These are phyloP conservation scores for Alternaria burnsii DNA, from an alignment of 2,329 filamentous ascomycete genomes.

Conservation along the genomic window DNA sequence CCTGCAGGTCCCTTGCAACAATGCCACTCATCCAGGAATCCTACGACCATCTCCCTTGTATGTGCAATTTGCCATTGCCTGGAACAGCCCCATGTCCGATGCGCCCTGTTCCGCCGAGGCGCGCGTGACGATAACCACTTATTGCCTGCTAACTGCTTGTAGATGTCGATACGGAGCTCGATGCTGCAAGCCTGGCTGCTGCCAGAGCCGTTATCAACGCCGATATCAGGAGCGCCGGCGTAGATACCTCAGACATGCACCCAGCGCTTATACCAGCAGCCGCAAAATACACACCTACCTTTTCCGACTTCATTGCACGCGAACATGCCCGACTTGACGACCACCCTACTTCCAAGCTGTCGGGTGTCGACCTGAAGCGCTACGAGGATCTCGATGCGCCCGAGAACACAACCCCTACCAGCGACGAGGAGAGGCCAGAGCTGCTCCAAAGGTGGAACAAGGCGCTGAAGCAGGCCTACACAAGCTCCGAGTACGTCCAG, in stretches of 20 bases:
- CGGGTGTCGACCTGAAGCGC: slow-evolving; percentile 76
- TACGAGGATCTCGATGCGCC: slow-evolving; percentile 80
- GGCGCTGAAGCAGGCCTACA: slow-evolving; percentile 65
- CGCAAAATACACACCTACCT: slow-evolving; percentile 60
- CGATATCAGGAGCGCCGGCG: slow-evolving; percentile 59
- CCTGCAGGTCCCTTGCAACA: slow-evolving; percentile 31
- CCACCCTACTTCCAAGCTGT: slow-evolving; percentile 58
- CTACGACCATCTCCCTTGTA: slow-evolving; percentile 85
- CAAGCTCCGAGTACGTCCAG: slow-evolving; percentile 65
- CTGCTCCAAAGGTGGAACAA: slow-evolving; percentile 59
- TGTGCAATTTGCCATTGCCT: slow-evolving; percentile 38
- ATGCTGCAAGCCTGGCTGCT: slow-evolving; percentile 67
- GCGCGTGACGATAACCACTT: slow-evolving; percentile 3
- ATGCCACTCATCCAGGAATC: slow-evolving; percentile 75
- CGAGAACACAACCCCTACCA: slow-evolving; percentile 49
- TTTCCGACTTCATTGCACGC: slow-evolving; percentile 71
- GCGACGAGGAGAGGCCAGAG: slow-evolving; percentile 49
- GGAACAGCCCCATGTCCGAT: slow-evolving; percentile 68
- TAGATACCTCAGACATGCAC: slow-evolving; percentile 62
- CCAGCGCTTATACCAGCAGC: slow-evolving; percentile 63
- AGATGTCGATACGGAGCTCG: slow-evolving; percentile 85
- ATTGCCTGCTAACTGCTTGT: slow-evolving; percentile 31
- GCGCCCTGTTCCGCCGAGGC: slow-evolving; percentile 11
- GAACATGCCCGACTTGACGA: slow-evolving; percentile 74
- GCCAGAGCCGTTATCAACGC: slow-evolving; percentile 74